phyloP scores from a whole-genome alignment of 1,284 basidiomycete species.

The Ceratobasidium sp. region DNA sequence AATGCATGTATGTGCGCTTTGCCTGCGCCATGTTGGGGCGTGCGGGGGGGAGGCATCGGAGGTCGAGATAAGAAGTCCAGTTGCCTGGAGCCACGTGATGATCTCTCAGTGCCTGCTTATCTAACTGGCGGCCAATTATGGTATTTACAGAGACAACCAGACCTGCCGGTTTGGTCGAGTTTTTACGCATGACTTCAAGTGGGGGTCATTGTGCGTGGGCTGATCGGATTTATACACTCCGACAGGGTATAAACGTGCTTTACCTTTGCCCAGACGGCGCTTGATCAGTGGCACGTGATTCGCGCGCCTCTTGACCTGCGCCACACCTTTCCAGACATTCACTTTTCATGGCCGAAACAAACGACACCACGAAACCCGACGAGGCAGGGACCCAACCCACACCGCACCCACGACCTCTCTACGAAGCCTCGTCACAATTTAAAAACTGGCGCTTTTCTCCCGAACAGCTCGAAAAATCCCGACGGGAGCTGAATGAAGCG shows the following conservation, averaged over 20 bases:
- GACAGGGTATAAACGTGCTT: too few species aligned
- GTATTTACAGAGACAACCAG: too few species aligned
- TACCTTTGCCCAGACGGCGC: too few species aligned
- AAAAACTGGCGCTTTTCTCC: conserved; percentile 86
- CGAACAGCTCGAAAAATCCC: conserved; percentile 63
- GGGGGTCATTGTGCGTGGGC: too few species aligned
- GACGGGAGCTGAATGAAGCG: conserved; percentile 70
- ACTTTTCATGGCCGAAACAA: conserved; percentile 1
- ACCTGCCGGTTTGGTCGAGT: too few species aligned
- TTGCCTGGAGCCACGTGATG: too few species aligned
- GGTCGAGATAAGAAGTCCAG: too few species aligned
- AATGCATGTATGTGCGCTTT: conserved; percentile 54
- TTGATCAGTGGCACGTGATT: too few species aligned
- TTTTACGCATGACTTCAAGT: too few species aligned
- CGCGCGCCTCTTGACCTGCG: too few species aligned
- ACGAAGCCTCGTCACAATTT: conserved; percentile 86
- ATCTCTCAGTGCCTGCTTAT: not conserved
- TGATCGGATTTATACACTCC: too few species aligned
- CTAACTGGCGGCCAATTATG: too few species aligned
- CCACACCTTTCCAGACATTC: not conserved
- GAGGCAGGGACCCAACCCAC: not conserved
- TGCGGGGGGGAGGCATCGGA: conserved; percentile 5
- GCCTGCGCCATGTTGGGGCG: conserved; percentile 42
- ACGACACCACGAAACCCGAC: not conserved
- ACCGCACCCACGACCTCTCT: conserved; percentile 52